phyloP scores from a whole-genome alignment of 2,329 filamentous ascomycete genomes.

The Fusarium poae region DNA sequence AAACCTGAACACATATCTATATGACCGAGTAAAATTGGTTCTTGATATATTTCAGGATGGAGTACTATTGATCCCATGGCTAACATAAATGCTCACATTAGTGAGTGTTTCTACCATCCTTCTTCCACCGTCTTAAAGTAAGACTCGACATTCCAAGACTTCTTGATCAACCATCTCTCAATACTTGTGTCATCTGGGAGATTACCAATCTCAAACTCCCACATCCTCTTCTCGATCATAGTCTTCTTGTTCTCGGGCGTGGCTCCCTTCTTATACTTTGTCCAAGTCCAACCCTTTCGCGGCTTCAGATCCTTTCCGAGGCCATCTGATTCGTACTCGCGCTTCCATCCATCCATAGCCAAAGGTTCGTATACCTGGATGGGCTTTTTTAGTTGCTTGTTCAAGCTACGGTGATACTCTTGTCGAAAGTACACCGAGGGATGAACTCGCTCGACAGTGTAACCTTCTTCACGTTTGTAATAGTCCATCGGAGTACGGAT shows the following conservation, averaged over 20 bases:
- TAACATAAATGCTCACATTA: too few relatives aligned
- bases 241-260: background rate
- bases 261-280: conserved; percentile 11
- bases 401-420: conserved; percentile 2
- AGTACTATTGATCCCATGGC: rapidly evolving
- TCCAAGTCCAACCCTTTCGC: conserved; percentile 20
- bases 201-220: conserved; percentile 22
- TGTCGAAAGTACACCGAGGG: conserved; percentile 16
- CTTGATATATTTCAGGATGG: too few relatives aligned
- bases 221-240: conserved; percentile 14
- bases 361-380: conserved; percentile 7
- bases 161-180: conserved; percentile 18
- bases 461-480: conserved; percentile 5
- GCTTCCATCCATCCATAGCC: conserved; percentile 13
- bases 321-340: conserved; percentile 5
- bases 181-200: conserved; percentile 8
- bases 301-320: background rate
- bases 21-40: too few relatives aligned
- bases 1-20: too few relatives aligned
- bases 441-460: conserved; percentile 17
- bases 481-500: conserved; percentile 10
- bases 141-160: conserved; percentile 14
- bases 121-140: conserved; percentile 11
- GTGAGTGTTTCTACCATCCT: background rate
- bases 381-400: conserved; percentile 9